Percentiles rank a stretch among this genome's conserved stretches.
Evolutionary conservation across 2,329 filamentous ascomycete genomes (phyloP).

Genomic region (Tolypocladium endophyticum): DNA sequence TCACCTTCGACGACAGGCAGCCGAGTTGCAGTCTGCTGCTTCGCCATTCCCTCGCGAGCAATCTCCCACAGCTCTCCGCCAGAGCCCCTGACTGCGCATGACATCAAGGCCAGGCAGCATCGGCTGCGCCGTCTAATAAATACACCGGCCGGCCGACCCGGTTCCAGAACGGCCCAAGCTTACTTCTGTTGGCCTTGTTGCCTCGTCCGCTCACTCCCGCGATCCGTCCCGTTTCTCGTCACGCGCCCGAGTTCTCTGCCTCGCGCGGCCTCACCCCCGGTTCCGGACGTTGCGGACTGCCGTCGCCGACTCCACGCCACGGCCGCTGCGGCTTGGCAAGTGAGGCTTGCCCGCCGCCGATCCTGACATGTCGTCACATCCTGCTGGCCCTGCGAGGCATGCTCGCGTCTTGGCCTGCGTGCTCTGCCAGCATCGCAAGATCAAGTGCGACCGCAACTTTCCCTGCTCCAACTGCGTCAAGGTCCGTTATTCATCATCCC

Average conservation of each 20-base stretch:
- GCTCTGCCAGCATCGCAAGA: constrained; percentile 51
- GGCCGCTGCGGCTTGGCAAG: constrained; percentile 14
- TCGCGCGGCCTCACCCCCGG: background rate
- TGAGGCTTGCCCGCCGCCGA: constrained; percentile 8
- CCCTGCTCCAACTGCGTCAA: constrained; percentile 52
- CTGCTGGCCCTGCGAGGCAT: constrained; percentile 22
- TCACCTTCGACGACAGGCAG: background rate
- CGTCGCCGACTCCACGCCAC: background rate
- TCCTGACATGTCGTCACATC: constrained; percentile 20
- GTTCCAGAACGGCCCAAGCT: background rate
- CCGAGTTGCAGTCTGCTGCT: background rate
- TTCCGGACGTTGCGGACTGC: background rate
- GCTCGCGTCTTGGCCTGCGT: constrained; percentile 42
- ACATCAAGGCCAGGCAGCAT: background rate
- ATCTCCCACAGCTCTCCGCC: background rate
- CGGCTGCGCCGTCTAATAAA: background rate
- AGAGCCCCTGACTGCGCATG: background rate
- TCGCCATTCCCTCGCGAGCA: background rate
- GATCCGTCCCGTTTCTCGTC: background rate
- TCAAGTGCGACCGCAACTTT: constrained; percentile 49
- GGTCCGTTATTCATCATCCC: constrained; percentile 23
- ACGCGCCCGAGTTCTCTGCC: background rate
- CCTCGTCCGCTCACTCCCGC: background rate
- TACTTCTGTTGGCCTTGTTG: background rate
- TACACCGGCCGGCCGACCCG: background rate